Conservation (phyloP, 1,284 basidiomycete genomes). For the Coriolopsis trogii region DNA sequence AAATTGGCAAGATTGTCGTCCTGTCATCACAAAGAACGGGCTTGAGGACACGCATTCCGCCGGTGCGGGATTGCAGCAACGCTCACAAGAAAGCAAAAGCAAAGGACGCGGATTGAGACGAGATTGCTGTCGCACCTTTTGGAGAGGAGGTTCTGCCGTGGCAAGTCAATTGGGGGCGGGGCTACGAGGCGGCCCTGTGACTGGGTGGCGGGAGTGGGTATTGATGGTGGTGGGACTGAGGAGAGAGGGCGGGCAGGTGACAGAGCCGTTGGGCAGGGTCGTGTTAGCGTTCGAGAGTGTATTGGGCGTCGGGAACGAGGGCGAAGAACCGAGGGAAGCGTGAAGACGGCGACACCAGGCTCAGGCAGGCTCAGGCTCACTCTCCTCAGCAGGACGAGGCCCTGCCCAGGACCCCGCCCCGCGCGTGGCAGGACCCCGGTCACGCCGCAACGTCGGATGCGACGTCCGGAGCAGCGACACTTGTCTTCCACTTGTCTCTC, state of each 20-base stretch:
- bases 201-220: constrained; percentile 15
- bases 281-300: not conserved
- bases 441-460: constrained; percentile 6
- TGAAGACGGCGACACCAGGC: not conserved
- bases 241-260: constrained; percentile 8
- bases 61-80: no score
- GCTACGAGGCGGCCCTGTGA: constrained; percentile 14
- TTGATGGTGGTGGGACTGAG: constrained; percentile 3
- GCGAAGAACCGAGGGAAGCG: not conserved
- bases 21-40: no score
- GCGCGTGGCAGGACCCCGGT: constrained; percentile 15
- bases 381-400: no score
- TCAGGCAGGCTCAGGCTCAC: no score
- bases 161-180: no score
- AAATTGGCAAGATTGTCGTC: no score
- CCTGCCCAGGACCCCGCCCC: constrained; percentile 12
- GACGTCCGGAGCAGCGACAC: constrained; percentile 8
- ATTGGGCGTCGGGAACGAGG: not conserved
- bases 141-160: no score
- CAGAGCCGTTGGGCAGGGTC: not conserved
- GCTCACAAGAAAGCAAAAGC: no score
- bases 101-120: no score
- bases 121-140: no score
- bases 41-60: no score
- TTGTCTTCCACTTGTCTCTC: no score